Conservation (phyloP, 192 early-diverging fungal species). For the Podila verticillata region DNA sequence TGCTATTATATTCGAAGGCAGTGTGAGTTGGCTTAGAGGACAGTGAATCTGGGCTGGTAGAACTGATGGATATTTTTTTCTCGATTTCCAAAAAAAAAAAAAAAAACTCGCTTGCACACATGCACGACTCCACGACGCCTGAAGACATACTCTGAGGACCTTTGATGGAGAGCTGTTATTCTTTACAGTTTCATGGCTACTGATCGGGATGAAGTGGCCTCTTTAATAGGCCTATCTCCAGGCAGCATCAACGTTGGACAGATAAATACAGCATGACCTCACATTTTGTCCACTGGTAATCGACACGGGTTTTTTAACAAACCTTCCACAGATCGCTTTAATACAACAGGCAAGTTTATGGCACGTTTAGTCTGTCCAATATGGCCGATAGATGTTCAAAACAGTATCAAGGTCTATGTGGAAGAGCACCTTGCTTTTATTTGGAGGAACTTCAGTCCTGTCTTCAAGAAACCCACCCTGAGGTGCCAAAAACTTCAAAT, state of each 20-base stretch:
- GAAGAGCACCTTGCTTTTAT: conserved; percentile 5
- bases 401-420: neutral
- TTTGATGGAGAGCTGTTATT: neutral
- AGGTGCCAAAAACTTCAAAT: neutral
- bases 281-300: too few species aligned
- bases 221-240: neutral
- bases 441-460: conserved; percentile 11
- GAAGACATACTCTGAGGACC: neutral
- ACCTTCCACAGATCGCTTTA: too few species aligned
- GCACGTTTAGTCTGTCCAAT: neutral
- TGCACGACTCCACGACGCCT: too few species aligned
- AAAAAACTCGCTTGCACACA: too few species aligned
- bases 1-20: too few species aligned
- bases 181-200: neutral
- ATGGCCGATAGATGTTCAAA: neutral
- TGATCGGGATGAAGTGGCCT: neutral
- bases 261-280: neutral
- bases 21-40: too few species aligned
- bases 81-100: too few species aligned
- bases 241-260: neutral
- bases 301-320: too few species aligned
- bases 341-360: too few species aligned
- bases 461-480: neutral
- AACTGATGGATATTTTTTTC: too few species aligned
- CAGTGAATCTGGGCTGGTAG: too few species aligned